Percentiles rank a stretch among this genome's conserved stretches.
Conservation (phyloP, 148 eudicot species). For the Vaccinium vitisidaea region DNA sequence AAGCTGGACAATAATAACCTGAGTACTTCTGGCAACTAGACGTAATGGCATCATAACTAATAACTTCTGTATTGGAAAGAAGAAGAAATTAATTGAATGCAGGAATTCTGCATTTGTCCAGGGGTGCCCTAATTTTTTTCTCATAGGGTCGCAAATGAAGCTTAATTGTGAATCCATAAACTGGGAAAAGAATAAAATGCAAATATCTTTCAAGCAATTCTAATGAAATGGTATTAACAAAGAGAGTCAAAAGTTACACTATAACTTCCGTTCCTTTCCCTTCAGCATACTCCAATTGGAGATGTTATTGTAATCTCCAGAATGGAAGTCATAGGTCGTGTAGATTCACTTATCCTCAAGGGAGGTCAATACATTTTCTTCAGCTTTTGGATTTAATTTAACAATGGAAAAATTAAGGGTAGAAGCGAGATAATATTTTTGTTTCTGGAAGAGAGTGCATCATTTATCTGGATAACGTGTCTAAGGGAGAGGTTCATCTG, state of each 20-base stretch:
- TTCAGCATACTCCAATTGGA: neutral
- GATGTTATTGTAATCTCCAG: neutral
- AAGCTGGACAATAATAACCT: neutral
- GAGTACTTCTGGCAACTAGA: neutral
- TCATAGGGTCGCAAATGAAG: neutral
- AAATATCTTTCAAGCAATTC: neutral
- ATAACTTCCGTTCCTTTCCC: neutral
- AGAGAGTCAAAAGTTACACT: neutral
- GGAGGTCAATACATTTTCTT: neutral
- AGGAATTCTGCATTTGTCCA: neutral
- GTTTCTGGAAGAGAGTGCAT: neutral
- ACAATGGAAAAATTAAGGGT: neutral
- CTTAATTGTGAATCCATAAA: neutral
- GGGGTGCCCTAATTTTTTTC: neutral
- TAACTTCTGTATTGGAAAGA: neutral
- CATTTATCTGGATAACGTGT: neutral
- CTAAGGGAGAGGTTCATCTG: neutral
- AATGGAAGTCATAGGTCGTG: neutral
- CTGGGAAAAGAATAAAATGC: neutral
- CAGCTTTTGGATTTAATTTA: neutral
- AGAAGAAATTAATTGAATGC: neutral
- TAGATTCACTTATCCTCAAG: neutral
- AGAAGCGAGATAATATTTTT: neutral
- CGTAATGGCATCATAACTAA: neutral
- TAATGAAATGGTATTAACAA: neutral